Percentiles rank a stretch among this genome's conserved stretches.
Evolutionary conservation across 192 early-diverging fungal genomes (phyloP).

Genomic region (Martensiomyces pterosporus): DNA sequence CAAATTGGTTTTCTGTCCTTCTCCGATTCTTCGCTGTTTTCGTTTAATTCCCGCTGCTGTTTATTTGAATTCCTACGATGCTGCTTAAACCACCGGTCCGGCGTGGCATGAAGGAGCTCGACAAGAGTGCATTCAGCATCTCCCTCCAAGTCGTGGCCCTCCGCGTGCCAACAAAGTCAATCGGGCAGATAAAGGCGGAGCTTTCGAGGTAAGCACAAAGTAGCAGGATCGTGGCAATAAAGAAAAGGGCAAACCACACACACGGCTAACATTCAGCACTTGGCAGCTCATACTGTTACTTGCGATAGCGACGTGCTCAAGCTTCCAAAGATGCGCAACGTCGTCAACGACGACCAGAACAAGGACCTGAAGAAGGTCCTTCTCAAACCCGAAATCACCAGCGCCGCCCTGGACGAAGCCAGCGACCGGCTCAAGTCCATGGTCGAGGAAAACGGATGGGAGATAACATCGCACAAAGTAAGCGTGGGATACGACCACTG

Average conservation of each 20-base stretch:
- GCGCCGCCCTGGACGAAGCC: constrained; percentile 9
- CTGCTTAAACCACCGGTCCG: constrained; percentile 57
- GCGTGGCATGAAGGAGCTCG: constrained; percentile 64
- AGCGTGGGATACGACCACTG: constrained; percentile 83
- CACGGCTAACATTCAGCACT: too few species aligned
- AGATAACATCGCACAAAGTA: constrained; percentile 48
- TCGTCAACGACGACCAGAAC: constrained; percentile 50
- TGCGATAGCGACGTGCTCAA: constrained; percentile 54
- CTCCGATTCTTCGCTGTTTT: too few species aligned
- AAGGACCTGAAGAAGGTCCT: constrained; percentile 47
- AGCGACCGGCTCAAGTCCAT: constrained; percentile 14
- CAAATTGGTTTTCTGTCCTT: too few species aligned
- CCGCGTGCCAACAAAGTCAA: constrained; percentile 57
- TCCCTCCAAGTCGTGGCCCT: constrained; percentile 62
- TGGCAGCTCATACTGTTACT: neutral
- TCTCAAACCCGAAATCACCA: constrained; percentile 45
- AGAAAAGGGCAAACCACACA: too few species aligned
- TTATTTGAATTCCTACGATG: too few species aligned
- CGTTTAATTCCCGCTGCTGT: too few species aligned
- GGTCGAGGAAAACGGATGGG: constrained; percentile 10
- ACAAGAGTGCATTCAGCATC: constrained; percentile 59
- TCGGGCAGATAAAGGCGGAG: constrained; percentile 51
- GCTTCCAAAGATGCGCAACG: constrained; percentile 62
- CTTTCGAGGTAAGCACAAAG: too few species aligned
- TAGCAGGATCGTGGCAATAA: too few species aligned